These are phyloP conservation scores for Coccomyxa sp. DNA, from an alignment of 139 green algal species.

Conservation along the genomic window DNA sequence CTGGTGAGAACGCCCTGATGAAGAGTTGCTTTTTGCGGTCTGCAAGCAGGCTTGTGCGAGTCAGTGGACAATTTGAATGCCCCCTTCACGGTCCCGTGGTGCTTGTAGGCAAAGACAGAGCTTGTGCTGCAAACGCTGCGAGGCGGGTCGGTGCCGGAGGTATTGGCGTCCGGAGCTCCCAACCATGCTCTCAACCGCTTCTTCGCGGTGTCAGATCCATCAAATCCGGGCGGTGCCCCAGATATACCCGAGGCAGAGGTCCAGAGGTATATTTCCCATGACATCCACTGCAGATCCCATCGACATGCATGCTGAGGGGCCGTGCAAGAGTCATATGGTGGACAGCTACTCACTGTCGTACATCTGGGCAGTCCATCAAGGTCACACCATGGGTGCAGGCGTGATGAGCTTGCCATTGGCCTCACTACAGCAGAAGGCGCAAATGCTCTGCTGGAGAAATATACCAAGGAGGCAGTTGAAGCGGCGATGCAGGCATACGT, in stretches of 20 bases:
- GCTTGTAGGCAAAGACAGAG: slow-evolving; percentile 18
- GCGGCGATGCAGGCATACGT: slow-evolving; percentile 6
- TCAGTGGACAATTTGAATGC: too few relatives aligned
- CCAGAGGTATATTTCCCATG: too few relatives aligned
- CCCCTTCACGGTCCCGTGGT: too few relatives aligned
- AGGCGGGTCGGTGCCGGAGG: background rate
- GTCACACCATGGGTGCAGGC: slow-evolving; percentile 3
- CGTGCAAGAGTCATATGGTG: too few relatives aligned
- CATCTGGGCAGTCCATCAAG: too few relatives aligned
- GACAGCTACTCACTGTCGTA: too few relatives aligned
- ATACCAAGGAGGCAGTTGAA: background rate
- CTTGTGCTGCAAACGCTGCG: slow-evolving; percentile 10
- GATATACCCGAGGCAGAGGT: too few relatives aligned
- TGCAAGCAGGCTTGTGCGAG: too few relatives aligned
- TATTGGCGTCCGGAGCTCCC: background rate
- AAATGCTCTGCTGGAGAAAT: slow-evolving; percentile 13
- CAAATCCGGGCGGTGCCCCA: too few relatives aligned
- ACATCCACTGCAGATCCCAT: too few relatives aligned
- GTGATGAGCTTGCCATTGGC: slow-evolving; percentile 15
- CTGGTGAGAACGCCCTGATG: background rate
- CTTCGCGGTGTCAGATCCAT: too few relatives aligned
- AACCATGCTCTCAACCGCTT: slow-evolving; percentile 7
- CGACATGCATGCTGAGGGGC: too few relatives aligned
- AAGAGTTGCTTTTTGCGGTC: background rate
- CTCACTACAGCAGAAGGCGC: background rate